These are phyloP conservation scores for Chlorella sp. DNA, from an alignment of 139 green algal species.

Conservation along the genomic window DNA sequence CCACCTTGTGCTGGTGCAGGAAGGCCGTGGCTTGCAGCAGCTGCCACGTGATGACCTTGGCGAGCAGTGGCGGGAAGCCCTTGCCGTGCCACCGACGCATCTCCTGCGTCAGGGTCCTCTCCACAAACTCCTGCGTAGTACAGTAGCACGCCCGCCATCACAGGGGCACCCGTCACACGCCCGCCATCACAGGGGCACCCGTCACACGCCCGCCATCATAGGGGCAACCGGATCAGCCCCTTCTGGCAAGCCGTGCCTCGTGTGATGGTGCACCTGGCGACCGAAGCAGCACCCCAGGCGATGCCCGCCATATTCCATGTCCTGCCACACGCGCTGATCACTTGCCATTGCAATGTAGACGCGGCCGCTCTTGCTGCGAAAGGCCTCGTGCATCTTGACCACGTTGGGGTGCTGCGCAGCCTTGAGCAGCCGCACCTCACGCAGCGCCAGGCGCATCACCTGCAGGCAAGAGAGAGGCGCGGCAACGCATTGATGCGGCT, in stretches of 20 bases:
- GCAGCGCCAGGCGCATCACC: slow-evolving; percentile 26
- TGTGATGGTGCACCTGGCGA: too few species aligned
- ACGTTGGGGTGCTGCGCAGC: slow-evolving; percentile 25
- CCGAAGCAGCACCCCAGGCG: too few species aligned
- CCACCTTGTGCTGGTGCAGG: slow-evolving; percentile 24
- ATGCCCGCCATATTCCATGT: background rate
- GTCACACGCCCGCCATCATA: too few species aligned
- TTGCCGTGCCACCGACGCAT: slow-evolving; percentile 2
- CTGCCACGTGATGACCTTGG: slow-evolving; percentile 34
- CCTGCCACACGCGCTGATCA: background rate
- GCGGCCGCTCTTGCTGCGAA: slow-evolving; percentile 24
- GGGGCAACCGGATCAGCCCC: too few species aligned
- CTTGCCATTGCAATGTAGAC: slow-evolving; percentile 30
- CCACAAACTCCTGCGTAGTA: slow-evolving; percentile 25
- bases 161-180: too few species aligned
- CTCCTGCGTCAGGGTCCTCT: slow-evolving; percentile 18
- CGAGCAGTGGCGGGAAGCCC: slow-evolving; percentile 8
- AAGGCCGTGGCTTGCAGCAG: slow-evolving; percentile 19
- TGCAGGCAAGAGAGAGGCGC: too few species aligned
- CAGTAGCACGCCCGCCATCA: too few species aligned
- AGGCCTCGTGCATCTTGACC: slow-evolving; percentile 30
- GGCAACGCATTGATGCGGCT: too few species aligned
- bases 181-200: too few species aligned
- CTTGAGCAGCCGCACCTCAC: slow-evolving; percentile 26
- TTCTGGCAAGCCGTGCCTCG: too few species aligned